phyloP scores from a whole-genome alignment of 441 rosid genomes.

The Adansonia rubrostipa region DNA sequence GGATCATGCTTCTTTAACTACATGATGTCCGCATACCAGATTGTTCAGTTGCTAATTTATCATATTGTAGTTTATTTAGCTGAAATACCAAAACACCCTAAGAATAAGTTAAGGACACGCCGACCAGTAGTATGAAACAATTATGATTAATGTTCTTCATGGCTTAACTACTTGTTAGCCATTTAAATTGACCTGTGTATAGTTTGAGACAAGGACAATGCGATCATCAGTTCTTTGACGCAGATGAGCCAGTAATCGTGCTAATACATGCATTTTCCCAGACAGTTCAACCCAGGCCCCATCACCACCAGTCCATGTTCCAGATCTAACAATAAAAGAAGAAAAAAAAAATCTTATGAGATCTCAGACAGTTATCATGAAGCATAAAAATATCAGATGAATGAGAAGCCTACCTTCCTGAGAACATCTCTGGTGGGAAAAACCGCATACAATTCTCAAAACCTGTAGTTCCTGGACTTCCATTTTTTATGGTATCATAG shows the following conservation, averaged over 20 bases:
- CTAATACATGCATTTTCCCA: constrained; percentile 97
- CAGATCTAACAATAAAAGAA: constrained; percentile 61
- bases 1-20: background rate
- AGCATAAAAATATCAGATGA: constrained; percentile 23
- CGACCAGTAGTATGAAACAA: constrained; percentile 1
- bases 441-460: constrained; percentile 85
- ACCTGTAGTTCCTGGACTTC: constrained; percentile 81
- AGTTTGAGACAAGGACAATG: constrained; percentile 96
- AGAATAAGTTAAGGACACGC: background rate
- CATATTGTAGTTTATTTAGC: constrained; percentile 15
- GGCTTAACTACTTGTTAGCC: background rate
- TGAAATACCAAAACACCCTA: constrained; percentile 10
- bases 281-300: constrained; percentile 99
- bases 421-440: constrained; percentile 94
- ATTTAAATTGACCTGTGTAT: constrained; percentile 74
- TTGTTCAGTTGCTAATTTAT: background rate
- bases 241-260: constrained; percentile 84
- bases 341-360: constrained; percentile 24
- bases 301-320: constrained; percentile 92
- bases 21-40: background rate
- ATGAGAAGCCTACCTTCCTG: constrained; percentile 70
- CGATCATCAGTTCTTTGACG: constrained; percentile 85
- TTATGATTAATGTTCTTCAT: constrained; percentile 19
- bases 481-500: constrained; percentile 79
- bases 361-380: constrained; percentile 23